Conservation (phyloP, 2,329 filamentous ascomycete genomes). For the Boeremia lycopersici region DNA sequence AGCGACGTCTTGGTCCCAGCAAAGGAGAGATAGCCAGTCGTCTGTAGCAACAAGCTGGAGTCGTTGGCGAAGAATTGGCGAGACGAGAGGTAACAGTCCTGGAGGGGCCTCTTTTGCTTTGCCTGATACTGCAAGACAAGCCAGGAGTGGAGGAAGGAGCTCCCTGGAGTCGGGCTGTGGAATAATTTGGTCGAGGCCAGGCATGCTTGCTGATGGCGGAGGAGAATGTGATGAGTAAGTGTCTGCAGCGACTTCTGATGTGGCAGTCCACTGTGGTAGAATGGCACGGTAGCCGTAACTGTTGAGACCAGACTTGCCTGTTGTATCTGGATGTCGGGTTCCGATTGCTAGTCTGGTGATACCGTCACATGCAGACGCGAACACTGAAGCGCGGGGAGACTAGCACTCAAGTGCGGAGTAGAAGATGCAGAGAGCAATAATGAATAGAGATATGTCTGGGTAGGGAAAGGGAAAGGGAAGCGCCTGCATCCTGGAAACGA, state of each 20-base stretch:
- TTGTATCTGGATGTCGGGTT: not conserved
- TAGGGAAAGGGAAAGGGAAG: slow-evolving; percentile 13
- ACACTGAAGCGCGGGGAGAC: slow-evolving; percentile 21
- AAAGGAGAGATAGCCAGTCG: slow-evolving; percentile 75
- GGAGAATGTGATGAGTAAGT: not conserved
- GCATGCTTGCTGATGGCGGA: slow-evolving; percentile 37
- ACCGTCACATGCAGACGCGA: slow-evolving; percentile 38
- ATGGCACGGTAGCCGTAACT: not conserved
- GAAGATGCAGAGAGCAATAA: not conserved
- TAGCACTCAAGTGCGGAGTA: slow-evolving; percentile 17
- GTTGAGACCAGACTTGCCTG: not conserved
- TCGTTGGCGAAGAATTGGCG: slow-evolving; percentile 67
- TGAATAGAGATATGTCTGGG: not conserved
- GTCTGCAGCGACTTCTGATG: not conserved
- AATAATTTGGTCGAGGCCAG: slow-evolving; percentile 58
- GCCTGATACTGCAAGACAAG: slow-evolving; percentile 66
- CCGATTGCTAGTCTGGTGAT: slow-evolving; percentile 18
- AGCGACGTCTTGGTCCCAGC: slow-evolving; percentile 66
- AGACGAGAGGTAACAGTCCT: slow-evolving; percentile 64
- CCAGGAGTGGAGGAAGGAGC: slow-evolving; percentile 66
- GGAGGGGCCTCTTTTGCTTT: slow-evolving; percentile 65
- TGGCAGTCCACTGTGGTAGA: not conserved
- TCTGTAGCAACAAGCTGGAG: slow-evolving; percentile 66
- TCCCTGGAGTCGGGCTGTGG: slow-evolving; percentile 61
- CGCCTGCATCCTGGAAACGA: slow-evolving; percentile 12